phyloP scores from a whole-genome alignment of 306 rosid species.

The Echinosophora koreensis region DNA sequence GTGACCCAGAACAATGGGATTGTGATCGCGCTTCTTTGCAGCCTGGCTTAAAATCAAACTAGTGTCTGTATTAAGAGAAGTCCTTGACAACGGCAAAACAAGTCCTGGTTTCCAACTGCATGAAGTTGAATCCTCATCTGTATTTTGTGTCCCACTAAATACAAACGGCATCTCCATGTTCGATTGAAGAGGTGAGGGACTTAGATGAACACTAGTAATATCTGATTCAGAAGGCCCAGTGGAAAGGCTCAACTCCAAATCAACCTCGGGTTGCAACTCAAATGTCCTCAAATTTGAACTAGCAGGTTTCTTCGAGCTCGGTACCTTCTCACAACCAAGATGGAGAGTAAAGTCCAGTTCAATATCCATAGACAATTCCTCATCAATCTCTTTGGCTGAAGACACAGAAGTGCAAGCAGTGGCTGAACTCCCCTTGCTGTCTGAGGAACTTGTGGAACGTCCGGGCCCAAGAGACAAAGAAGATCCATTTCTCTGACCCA shows the following conservation, averaged over 20 bases:
- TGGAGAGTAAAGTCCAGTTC: constrained; percentile 69
- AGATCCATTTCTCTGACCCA: constrained; percentile 61
- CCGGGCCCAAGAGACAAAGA: constrained; percentile 73
- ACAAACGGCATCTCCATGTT: constrained; percentile 52
- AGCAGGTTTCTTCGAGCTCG: constrained; percentile 52
- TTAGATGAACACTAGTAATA: constrained; percentile 57
- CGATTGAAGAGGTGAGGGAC: constrained; percentile 48
- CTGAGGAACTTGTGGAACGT: constrained; percentile 70
- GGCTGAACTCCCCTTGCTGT: constrained; percentile 80
- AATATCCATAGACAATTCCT: constrained; percentile 75
- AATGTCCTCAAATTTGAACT: constrained; percentile 45
- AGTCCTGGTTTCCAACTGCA: constrained; percentile 55
- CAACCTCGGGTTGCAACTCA: constrained; percentile 59
- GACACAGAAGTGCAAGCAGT: constrained; percentile 78
- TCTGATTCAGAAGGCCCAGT: constrained; percentile 68
- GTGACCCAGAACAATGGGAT: constrained; percentile 50
- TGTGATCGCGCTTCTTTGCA: constrained; percentile 33
- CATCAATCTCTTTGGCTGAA: constrained; percentile 77
- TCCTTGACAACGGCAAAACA: constrained; percentile 42
- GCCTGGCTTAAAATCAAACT: constrained; percentile 51
- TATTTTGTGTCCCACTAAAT: constrained; percentile 46
- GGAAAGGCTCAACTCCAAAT: constrained; percentile 73
- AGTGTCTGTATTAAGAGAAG: constrained; percentile 42
- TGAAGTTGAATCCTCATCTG: constrained; percentile 65
- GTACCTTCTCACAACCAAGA: constrained; percentile 65